A percentile compares a stretch with the other conserved stretches of the same genome.
phyloP scores from a whole-genome alignment of 345 rosid genomes.

The Pseudoturritis turrita region DNA sequence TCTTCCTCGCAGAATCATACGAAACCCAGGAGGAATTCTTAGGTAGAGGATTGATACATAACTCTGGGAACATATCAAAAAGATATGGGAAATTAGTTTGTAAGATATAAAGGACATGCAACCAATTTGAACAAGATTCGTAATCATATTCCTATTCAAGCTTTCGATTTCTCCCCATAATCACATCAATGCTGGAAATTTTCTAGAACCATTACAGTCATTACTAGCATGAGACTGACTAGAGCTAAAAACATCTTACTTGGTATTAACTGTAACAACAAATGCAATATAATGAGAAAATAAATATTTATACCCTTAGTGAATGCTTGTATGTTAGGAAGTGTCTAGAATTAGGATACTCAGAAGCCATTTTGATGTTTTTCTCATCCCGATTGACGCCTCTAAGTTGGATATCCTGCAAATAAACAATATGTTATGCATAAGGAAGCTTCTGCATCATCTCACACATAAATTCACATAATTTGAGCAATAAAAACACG shows the following conservation, averaged over 20 bases:
- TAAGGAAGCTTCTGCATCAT: neutral
- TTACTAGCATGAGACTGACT: slow-evolving; percentile 1
- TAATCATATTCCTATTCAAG: neutral
- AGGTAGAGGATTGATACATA: slow-evolving; percentile 91
- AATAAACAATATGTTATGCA: neutral
- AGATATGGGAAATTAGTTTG: neutral
- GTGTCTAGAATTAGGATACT: slow-evolving; percentile 79
- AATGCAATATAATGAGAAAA: slow-evolving; percentile 9
- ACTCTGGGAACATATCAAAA: slow-evolving; percentile 44
- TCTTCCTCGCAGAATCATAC: slow-evolving; percentile 82
- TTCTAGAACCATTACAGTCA: neutral
- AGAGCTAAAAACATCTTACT: neutral
- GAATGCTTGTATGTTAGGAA: slow-evolving; percentile 85
- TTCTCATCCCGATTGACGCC: slow-evolving; percentile 96
- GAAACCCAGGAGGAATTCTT: slow-evolving; percentile 79
- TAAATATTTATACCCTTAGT: slow-evolving; percentile 55
- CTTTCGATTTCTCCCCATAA: neutral
- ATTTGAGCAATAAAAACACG: slow-evolving; percentile 17
- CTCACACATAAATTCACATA: neutral
- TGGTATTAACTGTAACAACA: neutral
- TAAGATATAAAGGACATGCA: neutral
- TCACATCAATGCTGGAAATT: neutral
- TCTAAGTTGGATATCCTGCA: slow-evolving; percentile 95
- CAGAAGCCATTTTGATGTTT: slow-evolving; percentile 75
- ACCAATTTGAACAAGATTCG: neutral